A percentile compares a stretch with the other conserved stretches of the same genome.
These are phyloP conservation scores for Epichloe uncinata DNA, from an alignment of 2,329 filamentous ascomycete species.

Conservation along the genomic window DNA sequence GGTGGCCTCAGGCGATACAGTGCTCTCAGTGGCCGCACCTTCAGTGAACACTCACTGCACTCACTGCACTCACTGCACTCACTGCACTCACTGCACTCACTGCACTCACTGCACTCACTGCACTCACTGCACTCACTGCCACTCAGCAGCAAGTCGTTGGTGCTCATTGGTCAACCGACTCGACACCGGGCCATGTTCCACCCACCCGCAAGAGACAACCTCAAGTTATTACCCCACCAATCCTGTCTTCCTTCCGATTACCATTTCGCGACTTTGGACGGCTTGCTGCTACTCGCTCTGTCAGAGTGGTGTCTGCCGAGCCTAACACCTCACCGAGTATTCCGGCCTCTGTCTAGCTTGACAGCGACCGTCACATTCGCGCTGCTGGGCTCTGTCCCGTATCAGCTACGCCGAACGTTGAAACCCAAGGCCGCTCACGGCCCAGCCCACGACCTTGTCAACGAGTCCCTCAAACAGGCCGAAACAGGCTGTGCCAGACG, in stretches of 20 bases:
- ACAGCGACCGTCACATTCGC: background rate
- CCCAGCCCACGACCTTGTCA: background rate
- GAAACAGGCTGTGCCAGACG: background rate
- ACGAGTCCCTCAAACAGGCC: background rate
- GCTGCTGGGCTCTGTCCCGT: background rate
- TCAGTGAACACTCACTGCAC: too few relatives aligned
- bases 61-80: too few relatives aligned
- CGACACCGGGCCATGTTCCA: too few relatives aligned
- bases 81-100: too few relatives aligned
- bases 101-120: too few relatives aligned
- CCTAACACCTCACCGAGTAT: background rate
- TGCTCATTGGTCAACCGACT: background rate
- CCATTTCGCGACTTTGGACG: slow-evolving; percentile 1
- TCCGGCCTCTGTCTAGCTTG: background rate
- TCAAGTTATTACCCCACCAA: background rate
- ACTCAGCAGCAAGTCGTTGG: slow-evolving; percentile 4
- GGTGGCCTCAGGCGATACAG: too few relatives aligned
- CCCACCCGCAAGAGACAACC: background rate
- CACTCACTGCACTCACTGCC: too few relatives aligned
- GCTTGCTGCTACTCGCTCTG: background rate
- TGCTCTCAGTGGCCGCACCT: too few relatives aligned
- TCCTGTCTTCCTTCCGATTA: background rate
- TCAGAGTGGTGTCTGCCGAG: background rate
- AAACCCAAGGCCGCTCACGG: background rate
- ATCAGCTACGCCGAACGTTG: background rate